Evolutionary conservation across 1,284 basidiomycete species (phyloP).

Genomic region (Phlebopus sp.): DNA sequence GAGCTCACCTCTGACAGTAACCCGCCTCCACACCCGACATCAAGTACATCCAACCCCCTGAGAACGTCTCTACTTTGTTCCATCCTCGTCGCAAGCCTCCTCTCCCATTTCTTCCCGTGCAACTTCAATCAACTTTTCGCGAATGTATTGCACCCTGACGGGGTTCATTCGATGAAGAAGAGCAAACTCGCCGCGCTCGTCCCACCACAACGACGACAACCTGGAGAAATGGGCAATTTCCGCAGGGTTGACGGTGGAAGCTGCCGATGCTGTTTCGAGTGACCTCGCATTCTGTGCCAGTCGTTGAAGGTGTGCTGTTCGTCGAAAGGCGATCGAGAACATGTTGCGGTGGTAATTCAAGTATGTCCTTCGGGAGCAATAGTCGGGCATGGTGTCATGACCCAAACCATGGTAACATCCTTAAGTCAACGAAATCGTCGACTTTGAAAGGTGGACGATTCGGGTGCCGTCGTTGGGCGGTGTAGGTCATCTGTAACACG

Average conservation of each 20-base stretch:
- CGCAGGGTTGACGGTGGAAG: conserved; percentile 59
- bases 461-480: no score
- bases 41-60: conserved; percentile 66
- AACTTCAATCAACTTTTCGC: conserved; percentile 71
- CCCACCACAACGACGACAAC: conserved; percentile 95
- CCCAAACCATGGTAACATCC: no score
- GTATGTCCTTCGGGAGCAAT: not conserved
- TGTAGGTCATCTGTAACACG: no score
- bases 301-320: conserved; percentile 7
- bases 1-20: conserved; percentile 80
- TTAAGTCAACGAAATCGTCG: no score
- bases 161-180: conserved; percentile 97
- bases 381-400: not conserved
- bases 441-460: no score
- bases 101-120: conserved; percentile 51
- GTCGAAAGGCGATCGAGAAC: conserved; percentile 20
- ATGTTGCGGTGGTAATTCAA: conserved; percentile 7
- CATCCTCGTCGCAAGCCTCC: conserved; percentile 26
- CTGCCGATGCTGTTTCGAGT: conserved; percentile 23
- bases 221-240: conserved; percentile 94
- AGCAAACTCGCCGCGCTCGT: conserved; percentile 89
- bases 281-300: conserved; percentile 8
- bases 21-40: conserved; percentile 95
- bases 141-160: conserved; percentile 80
- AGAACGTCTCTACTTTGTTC: conserved; percentile 42